Evolutionary conservation across 1,139 yeast species (phyloP).

Genomic region (Yamadazyma epiphylla): DNA sequence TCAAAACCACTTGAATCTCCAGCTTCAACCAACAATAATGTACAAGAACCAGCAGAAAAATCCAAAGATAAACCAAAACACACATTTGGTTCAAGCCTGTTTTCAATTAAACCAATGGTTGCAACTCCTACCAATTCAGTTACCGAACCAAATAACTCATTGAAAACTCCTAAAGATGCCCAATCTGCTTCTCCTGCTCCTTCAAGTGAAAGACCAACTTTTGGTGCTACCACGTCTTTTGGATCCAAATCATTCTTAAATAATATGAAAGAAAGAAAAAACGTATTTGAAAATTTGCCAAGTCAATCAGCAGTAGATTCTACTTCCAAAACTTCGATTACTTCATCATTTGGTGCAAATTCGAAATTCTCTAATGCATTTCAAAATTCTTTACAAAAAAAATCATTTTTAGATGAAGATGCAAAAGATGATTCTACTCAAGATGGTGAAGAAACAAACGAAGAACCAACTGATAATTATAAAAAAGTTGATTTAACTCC

Average conservation of each 20-base stretch:
- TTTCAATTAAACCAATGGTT: constrained; percentile 16
- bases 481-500: constrained; percentile 50
- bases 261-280: constrained; percentile 23
- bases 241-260: constrained; percentile 36
- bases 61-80: constrained; percentile 10
- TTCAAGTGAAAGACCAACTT: constrained; percentile 25
- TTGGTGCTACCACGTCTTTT: constrained; percentile 52
- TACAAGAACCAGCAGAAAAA: not conserved
- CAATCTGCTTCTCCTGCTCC: constrained; percentile 7
- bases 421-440: constrained; percentile 10
- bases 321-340: constrained; percentile 6
- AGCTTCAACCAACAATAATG: not conserved
- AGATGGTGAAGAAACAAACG: constrained; percentile 6
- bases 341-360: constrained; percentile 54
- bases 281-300: constrained; percentile 30
- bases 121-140: constrained; percentile 19
- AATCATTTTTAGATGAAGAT: constrained; percentile 50
- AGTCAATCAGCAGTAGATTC: constrained; percentile 3
- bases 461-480: constrained; percentile 31
- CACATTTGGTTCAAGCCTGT: constrained; percentile 32
- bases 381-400: constrained; percentile 43
- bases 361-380: constrained; percentile 60
- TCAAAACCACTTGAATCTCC: not conserved
- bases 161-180: constrained; percentile 12
- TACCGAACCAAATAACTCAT: constrained; percentile 4